Evolutionary conservation across 164 flowering plant genomes (phyloP), one percentile per base, ranked within the genome.

Genomic region (Nymphaea colorata): DNA sequence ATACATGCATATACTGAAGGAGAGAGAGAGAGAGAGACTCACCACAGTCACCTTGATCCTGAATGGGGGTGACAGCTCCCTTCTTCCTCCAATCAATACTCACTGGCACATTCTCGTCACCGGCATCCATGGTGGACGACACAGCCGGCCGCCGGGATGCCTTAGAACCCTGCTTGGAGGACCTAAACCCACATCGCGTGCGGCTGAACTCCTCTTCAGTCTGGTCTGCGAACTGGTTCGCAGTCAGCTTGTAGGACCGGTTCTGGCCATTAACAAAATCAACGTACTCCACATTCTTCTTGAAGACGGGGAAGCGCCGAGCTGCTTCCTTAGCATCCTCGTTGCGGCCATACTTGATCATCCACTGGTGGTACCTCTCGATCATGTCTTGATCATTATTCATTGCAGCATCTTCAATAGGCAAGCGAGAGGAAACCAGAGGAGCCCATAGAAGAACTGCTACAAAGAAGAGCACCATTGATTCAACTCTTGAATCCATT

Each of bases 31-130:
- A 45, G 5, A 10, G 5, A 45, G 5, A 60, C 67, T 63, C 67
- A 74, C 70, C 76, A 61, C 76, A 74, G 59, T 59, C 61, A 57
- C 65, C 73, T 74, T 74, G 73, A 55, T 67, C 70, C 16, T 74
- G 67, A 55, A 74, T 17, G 44, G 67, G 64, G 2, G 76, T 74
- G 4, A 74, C 70, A 3, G 73, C 76, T 18, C 76, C 73, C n/a
- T 70, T 61, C 76, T 67, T 73, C 73, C 76, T 67, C 76, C 73
- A 70, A 18, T 74, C 76, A 70, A 70, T 67, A 7, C 10, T 5
- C 2, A 2, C 10, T 5, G 7, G 53, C 10, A 45, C 10, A 45
- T 45, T 45, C 2, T 45, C 10, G 10, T 45, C 53, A 45, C 53
- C 2, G 12, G 2, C 53, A 10, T 45, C 53, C 53, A 10, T 45